A percentile compares a stretch with the other conserved stretches of the same genome.
Conservation (phyloP, 371 early-diverging fungal genomes). For the Mucor plumbeus region DNA sequence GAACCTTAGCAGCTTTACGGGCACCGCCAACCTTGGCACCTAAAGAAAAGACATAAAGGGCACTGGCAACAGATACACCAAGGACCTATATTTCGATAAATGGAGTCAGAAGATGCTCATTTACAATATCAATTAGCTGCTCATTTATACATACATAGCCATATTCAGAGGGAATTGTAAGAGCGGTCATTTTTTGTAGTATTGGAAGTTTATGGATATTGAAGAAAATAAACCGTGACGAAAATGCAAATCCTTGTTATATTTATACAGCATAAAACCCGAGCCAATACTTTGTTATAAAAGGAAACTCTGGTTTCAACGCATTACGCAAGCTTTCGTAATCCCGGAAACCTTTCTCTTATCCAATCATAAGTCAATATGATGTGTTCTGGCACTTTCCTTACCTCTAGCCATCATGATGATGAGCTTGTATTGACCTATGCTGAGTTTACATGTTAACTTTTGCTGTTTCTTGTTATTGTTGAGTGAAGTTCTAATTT, state of each 20-base stretch:
- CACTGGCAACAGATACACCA: conserved; percentile 46
- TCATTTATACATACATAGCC: conserved; percentile 58
- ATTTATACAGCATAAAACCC: background rate
- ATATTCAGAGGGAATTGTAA: conserved; percentile 60
- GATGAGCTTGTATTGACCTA: too few species aligned
- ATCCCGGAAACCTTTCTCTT: background rate
- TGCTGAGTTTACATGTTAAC: too few species aligned
- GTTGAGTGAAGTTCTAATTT: background rate
- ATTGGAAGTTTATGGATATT: background rate
- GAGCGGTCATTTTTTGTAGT: conserved; percentile 39
- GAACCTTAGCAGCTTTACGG: conserved; percentile 65
- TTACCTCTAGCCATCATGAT: background rate
- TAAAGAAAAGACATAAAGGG: conserved; percentile 50
- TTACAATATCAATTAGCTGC: background rate
- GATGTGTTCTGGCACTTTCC: conserved; percentile 10
- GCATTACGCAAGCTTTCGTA: conserved; percentile 26
- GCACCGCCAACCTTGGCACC: conserved; percentile 58
- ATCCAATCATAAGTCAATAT: conserved; percentile 8
- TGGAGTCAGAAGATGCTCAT: background rate
- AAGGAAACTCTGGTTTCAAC: conserved; percentile 10
- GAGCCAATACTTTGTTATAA: too few species aligned
- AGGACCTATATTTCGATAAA: conserved; percentile 37
- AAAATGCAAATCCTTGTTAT: background rate
- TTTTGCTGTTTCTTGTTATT: too few species aligned
- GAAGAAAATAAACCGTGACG: background rate